Conservation (phyloP, 371 early-diverging fungal species). For the Cokeromyces recurvatus region DNA sequence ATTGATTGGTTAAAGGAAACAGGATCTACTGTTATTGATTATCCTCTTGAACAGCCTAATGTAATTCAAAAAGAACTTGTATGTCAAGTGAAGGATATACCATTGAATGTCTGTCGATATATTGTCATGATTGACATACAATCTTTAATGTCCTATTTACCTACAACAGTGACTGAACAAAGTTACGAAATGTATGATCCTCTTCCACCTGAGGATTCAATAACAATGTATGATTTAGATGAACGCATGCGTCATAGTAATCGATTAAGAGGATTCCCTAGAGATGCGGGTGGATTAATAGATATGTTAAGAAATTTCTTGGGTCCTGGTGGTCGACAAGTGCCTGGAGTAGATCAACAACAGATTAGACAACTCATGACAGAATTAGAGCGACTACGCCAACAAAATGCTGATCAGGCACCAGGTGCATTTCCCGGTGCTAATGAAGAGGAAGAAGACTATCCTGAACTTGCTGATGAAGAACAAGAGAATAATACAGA, state of each 20-base stretch:
- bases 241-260: constrained; percentile 16
- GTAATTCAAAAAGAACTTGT: constrained; percentile 12
- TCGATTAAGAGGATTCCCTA: neutral
- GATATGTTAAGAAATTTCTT: constrained; percentile 15
- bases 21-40: constrained; percentile 7
- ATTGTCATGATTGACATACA: constrained; percentile 68
- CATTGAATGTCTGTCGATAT: constrained; percentile 67
- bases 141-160: constrained; percentile 49
- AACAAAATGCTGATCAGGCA: constrained; percentile 16
- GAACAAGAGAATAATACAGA: neutral
- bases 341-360: constrained; percentile 11
- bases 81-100: constrained; percentile 30
- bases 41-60: constrained; percentile 2
- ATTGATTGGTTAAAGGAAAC: constrained; percentile 48
- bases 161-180: constrained; percentile 43
- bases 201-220: constrained; percentile 63
- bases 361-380: constrained; percentile 23
- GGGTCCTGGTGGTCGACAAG: constrained; percentile 6
- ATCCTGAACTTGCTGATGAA: constrained; percentile 4
- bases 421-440: constrained; percentile 41
- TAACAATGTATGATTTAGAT: constrained; percentile 41
- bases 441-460: constrained; percentile 16
- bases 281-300: constrained; percentile 13
- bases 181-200: constrained; percentile 73
- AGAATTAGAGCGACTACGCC: constrained; percentile 24